phyloP scores from a whole-genome alignment of 495 filamentous ascomycete species.

The Durotheca rogersii region DNA sequence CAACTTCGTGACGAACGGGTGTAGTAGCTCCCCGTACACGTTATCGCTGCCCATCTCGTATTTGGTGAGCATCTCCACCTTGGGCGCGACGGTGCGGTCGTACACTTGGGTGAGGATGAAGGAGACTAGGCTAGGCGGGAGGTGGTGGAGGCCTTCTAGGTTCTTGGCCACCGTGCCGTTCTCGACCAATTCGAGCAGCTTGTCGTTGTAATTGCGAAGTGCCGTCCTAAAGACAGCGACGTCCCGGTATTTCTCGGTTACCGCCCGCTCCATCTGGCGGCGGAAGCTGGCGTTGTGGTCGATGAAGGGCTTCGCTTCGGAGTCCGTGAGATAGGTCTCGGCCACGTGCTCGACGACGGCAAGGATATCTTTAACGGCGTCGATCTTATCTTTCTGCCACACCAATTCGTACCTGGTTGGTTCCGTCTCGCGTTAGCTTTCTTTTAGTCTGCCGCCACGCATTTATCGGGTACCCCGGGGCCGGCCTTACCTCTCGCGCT shows the following conservation, averaged over 20 bases:
- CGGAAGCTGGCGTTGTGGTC: conserved; percentile 72
- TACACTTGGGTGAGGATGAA: conserved; percentile 87
- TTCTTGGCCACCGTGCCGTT: conserved; percentile 69
- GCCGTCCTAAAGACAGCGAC: conserved; percentile 66
- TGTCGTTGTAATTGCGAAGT: conserved; percentile 73
- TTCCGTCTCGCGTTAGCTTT: conserved; percentile 24
- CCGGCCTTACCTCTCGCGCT: conserved; percentile 61
- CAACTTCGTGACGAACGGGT: conserved; percentile 76
- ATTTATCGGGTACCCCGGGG: no score
- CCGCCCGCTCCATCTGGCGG: conserved; percentile 67
- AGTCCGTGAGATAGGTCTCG: conserved; percentile 69
- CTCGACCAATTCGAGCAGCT: conserved; percentile 57
- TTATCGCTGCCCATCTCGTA: conserved; percentile 88
- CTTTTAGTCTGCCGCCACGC: no score
- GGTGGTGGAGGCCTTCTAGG: conserved; percentile 61
- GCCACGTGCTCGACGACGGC: conserved; percentile 73
- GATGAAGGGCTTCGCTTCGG: conserved; percentile 63
- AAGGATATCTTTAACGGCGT: conserved; percentile 80
- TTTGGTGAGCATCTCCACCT: conserved; percentile 74
- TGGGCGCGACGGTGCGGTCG: conserved; percentile 85
- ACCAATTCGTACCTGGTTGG: conserved; percentile 76
- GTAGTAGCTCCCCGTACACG: conserved; percentile 90
- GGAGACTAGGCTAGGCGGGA: conserved; percentile 70
- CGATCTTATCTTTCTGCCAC: conserved; percentile 76
- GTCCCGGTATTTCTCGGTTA: conserved; percentile 61